Base-by-base conservation (phyloP, 306 rosid genomes). In the Cicer bijugum region DNA sequence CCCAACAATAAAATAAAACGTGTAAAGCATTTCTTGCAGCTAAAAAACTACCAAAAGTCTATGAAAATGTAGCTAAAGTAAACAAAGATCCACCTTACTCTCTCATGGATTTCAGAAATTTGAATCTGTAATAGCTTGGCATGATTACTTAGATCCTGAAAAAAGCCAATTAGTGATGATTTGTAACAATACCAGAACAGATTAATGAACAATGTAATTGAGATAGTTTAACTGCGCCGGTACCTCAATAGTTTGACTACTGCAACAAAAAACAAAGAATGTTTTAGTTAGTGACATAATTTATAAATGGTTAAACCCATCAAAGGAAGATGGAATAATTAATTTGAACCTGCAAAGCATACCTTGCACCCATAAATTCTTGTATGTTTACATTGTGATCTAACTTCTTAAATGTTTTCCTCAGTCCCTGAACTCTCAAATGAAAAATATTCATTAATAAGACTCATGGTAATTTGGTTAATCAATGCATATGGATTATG, bases 171-270 rank as follows among this genome's bases (percentile, higher is more conserved):
- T 60, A 69, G 51, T 11, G 39, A 71, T 28, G 35, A 28, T 28
- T 28, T 28, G 35, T 28, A 28, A 28, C 35, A 28, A 28, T 28
- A 28, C 35, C 35, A 20, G 2, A 60, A 17, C 15, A 64, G 40
- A 46, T 62, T 51, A 71, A n/a, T 12, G 56, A 69, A 7, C 50
- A 5, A 71, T 38, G 12, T 45, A 48, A 64, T 10, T 17, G 1
- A 53, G 60, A 73, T 48, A 3, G 45, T 28, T 14, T 28, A 28
- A 28, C 5, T 28, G 35, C 35, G 5, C 35, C 5, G 35, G 35
- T 56, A 91, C 95, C 98, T 92, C 91, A 14, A 84, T 69, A 12
- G 86, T 87, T 83, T 92, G 96, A 82, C 88, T 82, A 64, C 97
- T 92, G 98, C 55, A 80, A 79, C 68, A 86, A 71, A 44, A 48